Conservation (phyloP, 1,139 yeast species). For the Lizanozyma gosingica region DNA sequence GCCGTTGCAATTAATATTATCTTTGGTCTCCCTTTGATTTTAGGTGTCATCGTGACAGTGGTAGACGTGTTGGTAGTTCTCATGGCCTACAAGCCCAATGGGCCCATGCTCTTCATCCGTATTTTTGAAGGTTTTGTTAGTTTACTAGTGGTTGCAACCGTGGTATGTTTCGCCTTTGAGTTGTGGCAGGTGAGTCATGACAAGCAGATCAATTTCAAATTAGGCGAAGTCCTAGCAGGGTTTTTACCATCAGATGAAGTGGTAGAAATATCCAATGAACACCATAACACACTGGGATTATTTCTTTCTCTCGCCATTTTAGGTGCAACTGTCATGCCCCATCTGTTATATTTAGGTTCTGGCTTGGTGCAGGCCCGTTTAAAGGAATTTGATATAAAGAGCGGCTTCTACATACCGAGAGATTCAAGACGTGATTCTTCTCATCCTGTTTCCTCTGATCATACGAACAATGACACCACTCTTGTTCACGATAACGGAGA, state of each 20-base stretch:
- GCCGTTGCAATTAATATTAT: conserved; percentile 83
- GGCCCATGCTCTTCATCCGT: conserved; percentile 69
- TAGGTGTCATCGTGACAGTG: conserved; percentile 77
- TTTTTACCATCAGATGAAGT: conserved; percentile 71
- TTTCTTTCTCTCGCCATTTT: conserved; percentile 83
- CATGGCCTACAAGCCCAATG: conserved; percentile 83
- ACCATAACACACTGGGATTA: conserved; percentile 48
- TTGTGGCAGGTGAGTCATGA: conserved; percentile 57
- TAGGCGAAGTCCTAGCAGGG: conserved; percentile 55
- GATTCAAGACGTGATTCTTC: background rate
- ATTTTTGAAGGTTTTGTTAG: conserved; percentile 79
- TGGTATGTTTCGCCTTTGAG: conserved; percentile 76
- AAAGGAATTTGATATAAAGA: conserved; percentile 65
- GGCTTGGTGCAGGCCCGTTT: conserved; percentile 89
- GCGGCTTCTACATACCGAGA: conserved; percentile 40
- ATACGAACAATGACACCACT: background rate
- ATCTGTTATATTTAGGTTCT: conserved; percentile 82
- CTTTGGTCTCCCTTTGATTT: conserved; percentile 63
- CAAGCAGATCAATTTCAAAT: conserved; percentile 38
- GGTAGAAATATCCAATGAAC: conserved; percentile 52
- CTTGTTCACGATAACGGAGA: background rate
- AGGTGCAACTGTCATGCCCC: conserved; percentile 99
- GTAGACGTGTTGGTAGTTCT: conserved; percentile 78
- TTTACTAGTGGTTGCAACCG: conserved; percentile 69
- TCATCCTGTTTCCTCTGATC: background rate